Base-by-base conservation (phyloP, 73 alveolate genomes). In the Uronychia setigera region DNA sequence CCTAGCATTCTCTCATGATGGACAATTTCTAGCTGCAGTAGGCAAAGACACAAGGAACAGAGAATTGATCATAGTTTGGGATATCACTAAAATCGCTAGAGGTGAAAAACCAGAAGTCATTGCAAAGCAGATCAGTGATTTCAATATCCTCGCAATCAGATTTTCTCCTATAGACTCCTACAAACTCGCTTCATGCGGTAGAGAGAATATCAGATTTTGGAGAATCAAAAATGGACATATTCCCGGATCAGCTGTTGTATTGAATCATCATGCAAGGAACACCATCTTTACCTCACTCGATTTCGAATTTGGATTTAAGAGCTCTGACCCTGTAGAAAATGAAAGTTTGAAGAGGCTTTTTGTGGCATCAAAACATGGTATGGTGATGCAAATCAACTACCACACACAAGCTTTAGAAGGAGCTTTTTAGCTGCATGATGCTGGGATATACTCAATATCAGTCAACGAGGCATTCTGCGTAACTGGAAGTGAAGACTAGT, bases 151-250 rank as follows among this genome's bases (percentile, higher is more conserved):
- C 30, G 85, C 92, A 11, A 81, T 97, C 32, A 97, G 92, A 90
- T 97, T 96, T 94, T 87, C 96, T 76, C 99, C 99, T 31, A 92
- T 94, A 74, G 99, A 97, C 77, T 92, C 96, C 60, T 83, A 93
- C 60, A 92, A 87, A 46, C 82, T 97, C 80, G 90, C 93, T 28
- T 94, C 98, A 0, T 97, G 99, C 83, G 99, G 99, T 0, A 88
- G 94, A 87, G 99, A 97, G 81, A 97, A 97, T 81, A 97, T 97
- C 31, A 90, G 98, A 91, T 96, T 95, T 85, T 97, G 99, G 99
- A 96, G 99, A 94, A 94, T 97, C 59, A 97, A 95, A 88, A 94
- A 92, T 78, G 94, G 89, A 25, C 96, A 95, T 80, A 80, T 97
- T 31, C 96, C 92, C 30, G 99, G 99, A 1, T 91, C 97, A 35